A percentile compares a stretch with the other conserved stretches of the same genome.
Conservation (phyloP, 2,329 filamentous ascomycete genomes). For the Rosellinia necatrix region DNA sequence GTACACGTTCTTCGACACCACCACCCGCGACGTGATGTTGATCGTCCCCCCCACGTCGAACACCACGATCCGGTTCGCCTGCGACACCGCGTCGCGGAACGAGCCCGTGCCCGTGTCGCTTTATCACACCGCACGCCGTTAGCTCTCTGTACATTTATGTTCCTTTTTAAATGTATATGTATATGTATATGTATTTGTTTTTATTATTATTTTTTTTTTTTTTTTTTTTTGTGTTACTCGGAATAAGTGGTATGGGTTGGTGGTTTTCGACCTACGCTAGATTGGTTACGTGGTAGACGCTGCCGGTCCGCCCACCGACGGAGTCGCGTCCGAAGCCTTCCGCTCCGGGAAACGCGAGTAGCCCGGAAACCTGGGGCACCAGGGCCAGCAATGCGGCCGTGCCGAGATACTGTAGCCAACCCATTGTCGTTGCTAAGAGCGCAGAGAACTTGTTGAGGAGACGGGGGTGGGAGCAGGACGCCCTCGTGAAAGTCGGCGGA, state of each 20-base stretch:
- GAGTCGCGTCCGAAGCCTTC: conserved; percentile 55
- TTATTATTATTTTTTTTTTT: too few relatives aligned
- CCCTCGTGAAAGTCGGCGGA: neutral
- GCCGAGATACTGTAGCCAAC: conserved; percentile 19
- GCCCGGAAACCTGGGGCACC: conserved; percentile 18
- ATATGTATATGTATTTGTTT: too few relatives aligned
- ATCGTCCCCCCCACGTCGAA: conserved; percentile 57
- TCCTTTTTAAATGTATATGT: too few relatives aligned
- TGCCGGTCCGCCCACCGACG: conserved; percentile 51
- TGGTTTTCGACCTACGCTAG: conserved; percentile 43
- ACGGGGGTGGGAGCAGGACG: neutral
- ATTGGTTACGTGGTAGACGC: conserved; percentile 54
- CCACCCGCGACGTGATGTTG: conserved; percentile 51
- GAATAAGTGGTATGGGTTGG: neutral
- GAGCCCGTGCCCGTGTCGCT: conserved; percentile 53
- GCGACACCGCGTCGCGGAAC: conserved; percentile 54
- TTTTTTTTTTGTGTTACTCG: neutral
- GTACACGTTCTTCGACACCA: conserved; percentile 52
- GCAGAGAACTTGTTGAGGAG: neutral
- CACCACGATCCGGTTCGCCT: conserved; percentile 53
- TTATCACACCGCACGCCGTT: neutral
- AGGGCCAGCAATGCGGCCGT: conserved; percentile 20
- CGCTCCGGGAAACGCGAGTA: conserved; percentile 52
- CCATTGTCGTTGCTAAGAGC: conserved; percentile 24
- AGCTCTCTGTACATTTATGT: neutral